phyloP scores from a whole-genome alignment of 768 basidiomycete genomes.

The Hygrocybe coccinea region DNA sequence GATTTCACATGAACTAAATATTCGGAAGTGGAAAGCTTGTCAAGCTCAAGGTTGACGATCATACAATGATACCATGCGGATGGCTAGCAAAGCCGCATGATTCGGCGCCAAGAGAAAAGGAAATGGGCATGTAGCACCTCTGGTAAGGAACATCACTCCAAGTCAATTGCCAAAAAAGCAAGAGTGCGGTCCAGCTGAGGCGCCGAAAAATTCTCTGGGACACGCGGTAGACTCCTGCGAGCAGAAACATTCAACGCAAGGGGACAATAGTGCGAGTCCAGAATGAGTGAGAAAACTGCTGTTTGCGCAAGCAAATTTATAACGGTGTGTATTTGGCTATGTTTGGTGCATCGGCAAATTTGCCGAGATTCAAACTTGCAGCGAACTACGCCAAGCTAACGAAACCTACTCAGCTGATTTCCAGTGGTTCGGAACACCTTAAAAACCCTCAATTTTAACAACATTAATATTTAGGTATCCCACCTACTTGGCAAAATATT shows the following conservation, averaged over 20 bases:
- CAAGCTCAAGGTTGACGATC: no score
- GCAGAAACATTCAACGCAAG: not conserved
- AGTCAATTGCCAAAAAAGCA: not conserved
- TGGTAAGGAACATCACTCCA: constrained; percentile 2
- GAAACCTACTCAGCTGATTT: no score
- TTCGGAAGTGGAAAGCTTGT: no score
- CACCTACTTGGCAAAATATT: not conserved
- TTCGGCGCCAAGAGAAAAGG: not conserved
- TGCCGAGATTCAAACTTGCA: no score
- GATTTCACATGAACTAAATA: no score
- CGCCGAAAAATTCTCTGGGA: not conserved
- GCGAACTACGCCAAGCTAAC: no score
- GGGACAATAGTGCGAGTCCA: not conserved
- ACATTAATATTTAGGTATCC: not conserved
- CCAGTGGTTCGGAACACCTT: no score
- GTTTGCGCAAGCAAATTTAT: not conserved
- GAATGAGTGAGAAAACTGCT: not conserved
- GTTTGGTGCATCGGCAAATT: not conserved
- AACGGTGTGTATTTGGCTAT: no score
- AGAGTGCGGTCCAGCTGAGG: not conserved
- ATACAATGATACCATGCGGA: no score
- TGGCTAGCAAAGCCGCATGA: no score
- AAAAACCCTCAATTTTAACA: no score
- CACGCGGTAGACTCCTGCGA: constrained; percentile 1
- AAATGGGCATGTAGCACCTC: not conserved